Base-by-base conservation (phyloP, 1,139 yeast genomes). In the Debaryomyces coudertii region DNA sequence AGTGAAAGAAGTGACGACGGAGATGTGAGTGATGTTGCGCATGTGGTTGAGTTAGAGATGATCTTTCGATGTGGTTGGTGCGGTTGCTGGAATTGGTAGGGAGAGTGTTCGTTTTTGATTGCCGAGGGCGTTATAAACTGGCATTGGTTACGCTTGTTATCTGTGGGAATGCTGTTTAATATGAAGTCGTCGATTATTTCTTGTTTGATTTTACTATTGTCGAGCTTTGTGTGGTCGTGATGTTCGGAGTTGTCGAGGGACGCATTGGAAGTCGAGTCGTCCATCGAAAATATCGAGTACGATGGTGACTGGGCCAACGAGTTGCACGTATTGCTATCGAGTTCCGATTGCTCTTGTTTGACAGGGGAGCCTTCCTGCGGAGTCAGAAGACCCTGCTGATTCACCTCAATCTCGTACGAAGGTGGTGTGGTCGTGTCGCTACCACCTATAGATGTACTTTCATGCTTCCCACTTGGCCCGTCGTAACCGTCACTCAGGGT, bases 181-280 rank as follows among this genome's bases (percentile, higher is more conserved):
- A 61, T 52, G 51, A 71, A 71, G 52, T 72, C 77, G 47, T 71
- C 73, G 43, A 70, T 69, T 47, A 71, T 71, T 48, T 72, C 76
- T 50, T 71, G 75, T 51, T 72, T 73, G 52, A 71, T 65, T 47
- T 66, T 62, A 37, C 54, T 53, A 49, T 64, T 66, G 46, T 66
- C 71, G 48, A 49, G 37, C 9, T 22, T 40, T 9, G 22, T 25
- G 24, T 40, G 35, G 11, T 28, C 31, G 15, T 40, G 27, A 9
- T 37, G 30, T n/a, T 42, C 36, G 18, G 42, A 35, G 25, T 42
- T 41, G 35, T 44, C 45, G 12, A 44, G 42, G 24, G 48, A 53
- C 7, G 47, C 40, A 36, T 53, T 50, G 3, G 55, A 41, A 3
- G 49, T 37, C 9, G 62, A 59, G 30, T 63, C 66, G 16, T 64